Evolutionary conservation across 2,329 filamentous ascomycete species (phyloP).

Genomic region (Ceratocystis diversiconidia): DNA sequence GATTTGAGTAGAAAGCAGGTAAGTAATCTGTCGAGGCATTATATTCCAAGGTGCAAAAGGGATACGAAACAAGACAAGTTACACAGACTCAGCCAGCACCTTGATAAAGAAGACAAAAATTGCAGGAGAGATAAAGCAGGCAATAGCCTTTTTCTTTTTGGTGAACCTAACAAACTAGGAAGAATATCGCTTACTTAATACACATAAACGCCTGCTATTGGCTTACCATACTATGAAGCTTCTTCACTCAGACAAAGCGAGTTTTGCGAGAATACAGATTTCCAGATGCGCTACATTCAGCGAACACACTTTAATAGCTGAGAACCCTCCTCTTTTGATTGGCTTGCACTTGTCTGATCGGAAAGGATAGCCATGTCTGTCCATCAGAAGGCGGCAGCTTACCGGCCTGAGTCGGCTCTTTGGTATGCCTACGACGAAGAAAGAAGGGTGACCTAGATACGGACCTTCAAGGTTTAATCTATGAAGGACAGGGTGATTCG

Average conservation of each 20-base stretch:
- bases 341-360: not conserved
- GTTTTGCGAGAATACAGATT: not conserved
- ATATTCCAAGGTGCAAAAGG: too few relatives aligned
- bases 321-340: not conserved
- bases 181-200: not conserved
- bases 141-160: too few relatives aligned
- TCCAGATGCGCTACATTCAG: slow-evolving; percentile 5
- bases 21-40: too few relatives aligned
- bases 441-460: too few relatives aligned
- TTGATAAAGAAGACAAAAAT: not conserved
- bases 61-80: too few relatives aligned
- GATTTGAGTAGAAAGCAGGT: too few relatives aligned
- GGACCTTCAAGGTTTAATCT: too few relatives aligned
- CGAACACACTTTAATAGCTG: slow-evolving; percentile 5
- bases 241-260: not conserved
- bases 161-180: too few relatives aligned
- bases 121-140: not conserved
- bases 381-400: not conserved
- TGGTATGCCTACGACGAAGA: too few relatives aligned
- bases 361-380: slow-evolving; percentile 9
- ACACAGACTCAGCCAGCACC: too few relatives aligned
- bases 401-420: too few relatives aligned
- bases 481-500: too few relatives aligned
- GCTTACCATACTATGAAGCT: not conserved
- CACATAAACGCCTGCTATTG: not conserved